Percentiles rank a stretch among this genome's conserved stretches.
phyloP scores from a whole-genome alignment of 257 asterid genomes.

The Jacaranda mimosifolia region DNA sequence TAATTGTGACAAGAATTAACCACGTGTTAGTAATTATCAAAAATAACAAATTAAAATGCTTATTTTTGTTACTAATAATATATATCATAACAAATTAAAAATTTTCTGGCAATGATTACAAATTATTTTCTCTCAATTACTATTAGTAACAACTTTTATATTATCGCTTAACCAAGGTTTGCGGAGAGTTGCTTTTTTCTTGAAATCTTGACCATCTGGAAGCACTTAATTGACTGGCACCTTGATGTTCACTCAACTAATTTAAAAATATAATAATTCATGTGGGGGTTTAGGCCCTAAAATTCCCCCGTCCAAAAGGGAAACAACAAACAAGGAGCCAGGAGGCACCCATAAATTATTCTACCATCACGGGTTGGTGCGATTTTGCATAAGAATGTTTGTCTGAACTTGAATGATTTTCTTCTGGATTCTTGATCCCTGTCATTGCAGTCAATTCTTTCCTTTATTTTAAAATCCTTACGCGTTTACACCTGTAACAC shows the following conservation, averaged over 20 bases:
- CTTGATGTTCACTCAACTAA: background rate
- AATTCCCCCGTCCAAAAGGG: conserved; percentile 39
- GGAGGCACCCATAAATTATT: background rate
- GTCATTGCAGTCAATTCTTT: conserved; percentile 31
- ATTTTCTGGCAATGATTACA: no score
- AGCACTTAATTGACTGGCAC: conserved; percentile 26
- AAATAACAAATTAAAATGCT: no score
- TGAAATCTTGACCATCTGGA: conserved; percentile 24
- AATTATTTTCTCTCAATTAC: no score
- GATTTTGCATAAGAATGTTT: background rate
- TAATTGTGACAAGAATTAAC: no score
- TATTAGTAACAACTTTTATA: no score
- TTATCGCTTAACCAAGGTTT: no score
- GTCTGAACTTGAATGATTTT: conserved; percentile 7
- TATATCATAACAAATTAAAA: no score
- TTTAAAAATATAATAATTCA: background rate
- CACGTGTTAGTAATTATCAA: no score
- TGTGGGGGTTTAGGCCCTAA: background rate
- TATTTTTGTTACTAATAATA: no score
- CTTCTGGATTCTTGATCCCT: conserved; percentile 26
- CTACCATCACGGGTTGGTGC: background rate
- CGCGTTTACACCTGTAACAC: conserved; percentile 43
- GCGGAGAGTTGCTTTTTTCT: background rate
- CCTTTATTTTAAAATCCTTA: conserved; percentile 38
- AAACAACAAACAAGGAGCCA: conserved; percentile 24